Base-by-base conservation (phyloP, 441 rosid genomes). In the Oxalis stricta region DNA sequence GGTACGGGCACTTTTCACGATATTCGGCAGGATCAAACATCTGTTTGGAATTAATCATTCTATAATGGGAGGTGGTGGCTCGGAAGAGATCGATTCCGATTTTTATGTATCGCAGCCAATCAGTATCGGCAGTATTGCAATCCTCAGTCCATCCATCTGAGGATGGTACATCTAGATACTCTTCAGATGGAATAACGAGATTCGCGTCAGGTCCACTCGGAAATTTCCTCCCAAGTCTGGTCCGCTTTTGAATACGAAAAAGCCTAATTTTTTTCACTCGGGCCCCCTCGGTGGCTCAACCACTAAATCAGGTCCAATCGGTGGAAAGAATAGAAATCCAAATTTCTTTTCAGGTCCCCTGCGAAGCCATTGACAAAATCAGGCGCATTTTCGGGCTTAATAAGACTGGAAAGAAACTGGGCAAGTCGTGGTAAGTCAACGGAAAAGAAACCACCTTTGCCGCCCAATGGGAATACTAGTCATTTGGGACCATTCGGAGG, bases 401-500 rank as follows among this genome's bases (percentile, higher is more conserved):
- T 46, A 82, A 71, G 59, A 46, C 59, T 50, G 51, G 70, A 60
- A 80, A 59, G 74, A 73, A 64, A 59, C 48, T 63, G 49, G 82
- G 77, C 81, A 52, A 66, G 65, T 48, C 68, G 51, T 32, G 70
- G 59, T 46, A 66, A 54, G 23, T 43, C 71, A 18, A 60, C 72
- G 1, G 33, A 56, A 21, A 85, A 72, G 62, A 82, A 78, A 59
- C 59, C 66, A 1, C 66, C 52, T 18, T 33, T 55, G 6, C 75
- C 68, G 62, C 39, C 65, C 15, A 80, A 68, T 56, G 74, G 76
- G 19, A 63, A 71, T 59, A 73, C 85, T 57, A n/a, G n/a, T n/a
- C 84, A 82, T 54, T 80, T 77, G 50, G 99, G 95, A 39, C 96
- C 96, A 13, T 72, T 85, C 53, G 83, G 69, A 73, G 93, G 93